These are phyloP conservation scores for Stipa capillata DNA, from an alignment of 176 grass and related monocot species.

Conservation along the genomic window DNA sequence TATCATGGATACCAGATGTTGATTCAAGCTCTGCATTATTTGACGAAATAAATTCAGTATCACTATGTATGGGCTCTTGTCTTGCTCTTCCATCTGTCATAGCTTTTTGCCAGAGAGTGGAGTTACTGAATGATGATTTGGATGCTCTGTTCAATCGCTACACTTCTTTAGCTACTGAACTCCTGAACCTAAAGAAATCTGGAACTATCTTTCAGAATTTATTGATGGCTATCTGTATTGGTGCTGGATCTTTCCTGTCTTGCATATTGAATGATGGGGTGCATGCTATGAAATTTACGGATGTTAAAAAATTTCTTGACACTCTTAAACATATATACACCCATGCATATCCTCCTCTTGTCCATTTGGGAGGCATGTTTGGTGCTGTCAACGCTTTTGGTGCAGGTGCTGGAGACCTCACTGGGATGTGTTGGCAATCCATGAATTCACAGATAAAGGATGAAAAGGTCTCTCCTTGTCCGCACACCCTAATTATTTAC, in stretches of 20 bases:
- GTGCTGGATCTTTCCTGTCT: conserved; percentile 75
- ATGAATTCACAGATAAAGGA: conserved; percentile 34
- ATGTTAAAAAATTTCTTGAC: conserved; percentile 45
- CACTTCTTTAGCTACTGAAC: conserved; percentile 55
- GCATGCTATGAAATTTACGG: conserved; percentile 57
- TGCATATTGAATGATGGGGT: conserved; percentile 65
- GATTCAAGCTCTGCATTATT: conserved; percentile 29
- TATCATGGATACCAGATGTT: conserved; percentile 67
- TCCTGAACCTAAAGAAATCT: conserved; percentile 66
- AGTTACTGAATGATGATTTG: conserved; percentile 60
- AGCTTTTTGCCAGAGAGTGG: conserved; percentile 79
- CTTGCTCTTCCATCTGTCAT: conserved; percentile 68
- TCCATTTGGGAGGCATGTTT: conserved; percentile 66
- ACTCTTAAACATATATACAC: conserved; percentile 52
- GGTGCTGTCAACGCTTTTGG: conserved; percentile 77
- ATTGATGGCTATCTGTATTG: conserved; percentile 71
- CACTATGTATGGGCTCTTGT: conserved; percentile 71
- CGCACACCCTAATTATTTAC: conserved; percentile 10
- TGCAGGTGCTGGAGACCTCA: conserved; percentile 51
- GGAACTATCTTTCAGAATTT: conserved; percentile 67
- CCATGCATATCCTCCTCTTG: conserved; percentile 44
- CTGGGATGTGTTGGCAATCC: conserved; percentile 31
- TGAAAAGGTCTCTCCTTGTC: conserved; percentile 44
- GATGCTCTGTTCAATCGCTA: conserved; percentile 66
- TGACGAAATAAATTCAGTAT: conserved; percentile 40